Evolutionary conservation across 2,329 filamentous ascomycete genomes (phyloP).

Genomic region (Claviceps spartinae): DNA sequence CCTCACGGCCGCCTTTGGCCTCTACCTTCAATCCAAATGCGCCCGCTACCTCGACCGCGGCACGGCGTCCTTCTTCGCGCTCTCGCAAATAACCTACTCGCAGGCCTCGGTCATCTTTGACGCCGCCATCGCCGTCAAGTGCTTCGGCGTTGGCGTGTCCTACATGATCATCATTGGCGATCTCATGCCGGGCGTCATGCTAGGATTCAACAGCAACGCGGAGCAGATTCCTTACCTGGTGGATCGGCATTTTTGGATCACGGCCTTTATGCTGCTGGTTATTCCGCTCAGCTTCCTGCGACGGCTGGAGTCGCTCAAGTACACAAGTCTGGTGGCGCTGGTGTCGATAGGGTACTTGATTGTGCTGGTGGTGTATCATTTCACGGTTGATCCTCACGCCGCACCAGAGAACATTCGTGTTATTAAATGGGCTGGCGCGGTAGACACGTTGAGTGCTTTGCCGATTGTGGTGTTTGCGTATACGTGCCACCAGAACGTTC

Average conservation of each 20-base stretch:
- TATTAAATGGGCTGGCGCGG: conserved; percentile 64
- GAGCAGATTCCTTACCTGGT: conserved; percentile 57
- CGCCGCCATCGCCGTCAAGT: conserved; percentile 90
- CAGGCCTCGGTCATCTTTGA: conserved; percentile 94
- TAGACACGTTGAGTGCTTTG: conserved; percentile 70
- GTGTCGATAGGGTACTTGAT: conserved; percentile 91
- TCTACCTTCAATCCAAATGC: conserved; percentile 90
- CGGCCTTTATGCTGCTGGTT: conserved; percentile 90
- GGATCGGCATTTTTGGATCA: conserved; percentile 94
- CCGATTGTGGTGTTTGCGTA: conserved; percentile 98
- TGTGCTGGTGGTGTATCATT: conserved; percentile 86
- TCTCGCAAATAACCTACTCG: conserved; percentile 92
- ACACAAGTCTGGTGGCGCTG: conserved; percentile 84
- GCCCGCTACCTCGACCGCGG: conserved; percentile 86
- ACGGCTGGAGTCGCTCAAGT: conserved; percentile 88
- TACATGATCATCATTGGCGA: conserved; percentile 99
- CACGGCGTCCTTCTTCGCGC: conserved; percentile 82
- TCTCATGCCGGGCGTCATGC: conserved; percentile 87
- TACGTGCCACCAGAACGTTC: conserved; percentile 93
- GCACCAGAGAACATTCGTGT: conserved; percentile 63
- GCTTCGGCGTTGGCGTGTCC: conserved; percentile 91
- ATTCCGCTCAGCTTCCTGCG: conserved; percentile 90
- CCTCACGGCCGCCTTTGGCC: conserved; percentile 74
- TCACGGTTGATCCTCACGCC: conserved; percentile 61
- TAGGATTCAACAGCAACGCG: conserved; percentile 59